Conservation (phyloP, 2,329 filamentous ascomycete species). For the Mycocentrospora acerina region DNA sequence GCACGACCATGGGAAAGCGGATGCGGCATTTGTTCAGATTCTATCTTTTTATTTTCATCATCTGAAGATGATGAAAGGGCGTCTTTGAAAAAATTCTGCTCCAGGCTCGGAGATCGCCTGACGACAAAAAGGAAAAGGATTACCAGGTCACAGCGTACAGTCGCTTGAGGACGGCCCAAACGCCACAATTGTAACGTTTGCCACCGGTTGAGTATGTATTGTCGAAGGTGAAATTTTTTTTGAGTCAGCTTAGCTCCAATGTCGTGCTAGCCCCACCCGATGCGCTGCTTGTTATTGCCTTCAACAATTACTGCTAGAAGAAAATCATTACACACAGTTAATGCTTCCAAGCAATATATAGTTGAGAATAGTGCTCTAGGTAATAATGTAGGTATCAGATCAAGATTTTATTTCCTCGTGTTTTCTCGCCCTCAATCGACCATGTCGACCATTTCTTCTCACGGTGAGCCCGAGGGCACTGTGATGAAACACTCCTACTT, state of each 20-base stretch:
- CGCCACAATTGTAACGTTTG: no score
- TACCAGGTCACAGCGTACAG: no score
- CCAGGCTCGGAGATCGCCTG: no score
- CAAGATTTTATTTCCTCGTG: background rate
- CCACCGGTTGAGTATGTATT: no score
- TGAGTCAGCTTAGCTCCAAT: conserved; percentile 5
- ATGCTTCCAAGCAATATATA: conserved; percentile 14
- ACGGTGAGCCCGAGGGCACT: conserved; percentile 10
- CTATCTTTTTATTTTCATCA: no score
- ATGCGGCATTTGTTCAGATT: no score
- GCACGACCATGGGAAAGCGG: no score
- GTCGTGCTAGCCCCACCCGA: conserved; percentile 25
- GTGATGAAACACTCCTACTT: conserved; percentile 26
- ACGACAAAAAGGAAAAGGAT: no score
- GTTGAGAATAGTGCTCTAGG: conserved; percentile 3
- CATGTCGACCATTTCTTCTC: conserved; percentile 14
- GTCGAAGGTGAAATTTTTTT: no score
- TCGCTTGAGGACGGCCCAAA: no score
- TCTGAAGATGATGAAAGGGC: no score
- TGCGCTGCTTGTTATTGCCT: conserved; percentile 9
- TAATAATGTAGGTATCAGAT: conserved; percentile 3
- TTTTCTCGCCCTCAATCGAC: background rate
- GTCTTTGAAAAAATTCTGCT: no score
- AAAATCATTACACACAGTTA: conserved; percentile 13
- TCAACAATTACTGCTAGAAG: background rate